Base-by-base conservation (phyloP, 2,329 filamentous ascomycete species). In the Macrophomina tecta region DNA sequence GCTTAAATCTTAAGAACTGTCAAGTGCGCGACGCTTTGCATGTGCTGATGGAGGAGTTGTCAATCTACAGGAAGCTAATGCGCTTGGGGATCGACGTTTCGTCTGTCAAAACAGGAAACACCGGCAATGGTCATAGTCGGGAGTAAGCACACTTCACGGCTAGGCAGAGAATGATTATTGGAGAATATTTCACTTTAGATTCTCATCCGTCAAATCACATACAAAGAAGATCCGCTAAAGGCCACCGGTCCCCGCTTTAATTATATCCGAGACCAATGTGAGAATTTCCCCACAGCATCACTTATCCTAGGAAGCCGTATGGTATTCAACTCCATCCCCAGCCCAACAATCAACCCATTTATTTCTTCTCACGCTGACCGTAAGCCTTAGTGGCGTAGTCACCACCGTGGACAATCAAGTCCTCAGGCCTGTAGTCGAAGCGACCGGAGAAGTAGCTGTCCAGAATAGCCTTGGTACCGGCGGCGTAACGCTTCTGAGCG, bases 351-450 rank as follows among this genome's bases (percentile, higher is more conserved):
- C 11, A 9, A 30, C 28, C 49, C 46, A 49, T 52, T 69, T 70
- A 69, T 77, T 80, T 82, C 78, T 86, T 85, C 73, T 82, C 82
- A 68, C 90, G 85, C 86, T 95, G 88, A 69, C 94, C 94, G 78
- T 97, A 97, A 36, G 94, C 88, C 88, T 92, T 95, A 77, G 95
- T 98, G 72, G 93, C 94, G 79, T 98, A 99, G 80, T 97, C 92
- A 74, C 95, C 95, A 73, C 87, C 83, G 82, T 91, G 83, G 70
- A 97, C 92, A 73, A 99, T 99, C 74, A 99, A 84, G 78, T 99
- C 95, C 84, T 97, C 85, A 66, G 90, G 88, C 71, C 87, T 86
- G 87, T 99, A 99, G 84, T 98, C 94, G 78, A 92, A 83, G 78
- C 89, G 90, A 74, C 94, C 94, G 72, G 85, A 88, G 79, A 97